Evolutionary conservation across 1,284 basidiomycete genomes (phyloP), one percentile per base, ranked within the genome.

Genomic region (Austropuccinia psidii): DNA sequence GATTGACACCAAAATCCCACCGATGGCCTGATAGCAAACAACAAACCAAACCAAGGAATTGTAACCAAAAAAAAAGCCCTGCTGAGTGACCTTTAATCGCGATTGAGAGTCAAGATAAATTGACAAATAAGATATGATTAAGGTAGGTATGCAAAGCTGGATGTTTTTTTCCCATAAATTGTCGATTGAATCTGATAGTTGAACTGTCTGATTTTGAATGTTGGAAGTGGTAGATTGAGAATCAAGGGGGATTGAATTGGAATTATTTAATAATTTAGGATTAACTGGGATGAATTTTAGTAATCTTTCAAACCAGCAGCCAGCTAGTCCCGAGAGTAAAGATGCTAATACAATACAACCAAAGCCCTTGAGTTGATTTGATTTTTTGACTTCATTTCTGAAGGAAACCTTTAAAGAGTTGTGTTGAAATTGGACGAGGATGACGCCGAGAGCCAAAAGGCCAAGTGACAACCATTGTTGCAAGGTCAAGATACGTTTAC

Each of bases 1-100:
- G 39, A 69, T 58, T 0, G 67, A 69, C 54, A 69, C 67, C n/a
- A 69, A 47, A 33, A 69, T 43, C n/a, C 67, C 67, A 47, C 67
- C 67, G 19, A 69, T 3, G 27, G 67, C 54, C 39, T 69, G 67
- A 24, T 69, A 69, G n/a, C 57, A n/a, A 41, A 69, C 49, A 37
- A 69, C 57, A 15, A 31, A 33, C 67, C 67, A 69, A 27, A 69
- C 67, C 4, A 47, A n/a, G 41, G 41, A 15, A 33, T 31, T 7
- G 39, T 58, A 69, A 24, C 67, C 67, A 47, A n/a, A 47, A 33
- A 57, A 69, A 29, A 69, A 69, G 8, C 67, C 67, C 9, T 31
- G 35, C 17, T 0, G 13, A 39, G 11, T 39, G 37, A 43, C 27
- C 24, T 69, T 33, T 43, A 15, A 24, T 1, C 52, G 54, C 11